Conservation (phyloP, 176 grass and related monocot genomes). For the Paspalum notatum region DNA sequence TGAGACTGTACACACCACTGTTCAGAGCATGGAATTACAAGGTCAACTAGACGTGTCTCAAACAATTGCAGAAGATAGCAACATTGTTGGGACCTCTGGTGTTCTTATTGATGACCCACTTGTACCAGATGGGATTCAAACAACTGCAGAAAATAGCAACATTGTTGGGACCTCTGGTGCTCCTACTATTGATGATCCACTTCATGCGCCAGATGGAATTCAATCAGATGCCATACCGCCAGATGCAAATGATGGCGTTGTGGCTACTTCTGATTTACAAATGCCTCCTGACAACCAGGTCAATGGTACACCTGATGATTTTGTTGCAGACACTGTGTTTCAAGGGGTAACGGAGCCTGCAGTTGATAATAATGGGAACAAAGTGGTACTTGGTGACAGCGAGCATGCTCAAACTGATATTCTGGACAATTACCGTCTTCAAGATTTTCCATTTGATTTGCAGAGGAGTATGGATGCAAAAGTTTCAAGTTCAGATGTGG, state of each 20-base stretch:
- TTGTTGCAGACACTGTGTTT: slow-evolving; percentile 36
- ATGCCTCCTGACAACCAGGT: slow-evolving; percentile 35
- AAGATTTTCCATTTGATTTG: slow-evolving; percentile 53
- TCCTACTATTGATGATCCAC: slow-evolving; percentile 37
- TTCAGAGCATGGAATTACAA: slow-evolving; percentile 40
- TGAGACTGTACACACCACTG: slow-evolving; percentile 26
- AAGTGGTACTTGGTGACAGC: slow-evolving; percentile 33
- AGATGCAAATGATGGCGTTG: slow-evolving; percentile 23
- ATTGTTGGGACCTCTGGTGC: slow-evolving; percentile 33
- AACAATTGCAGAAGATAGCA: slow-evolving; percentile 38
- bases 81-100: slow-evolving; percentile 36
- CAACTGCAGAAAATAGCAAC: slow-evolving; percentile 30
- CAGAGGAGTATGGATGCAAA: slow-evolving; percentile 40
- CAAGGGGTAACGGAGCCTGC: slow-evolving; percentile 36
- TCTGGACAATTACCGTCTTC: slow-evolving; percentile 35
- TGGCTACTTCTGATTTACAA: slow-evolving; percentile 33
- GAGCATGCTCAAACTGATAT: slow-evolving; percentile 40
- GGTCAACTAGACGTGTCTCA: slow-evolving; percentile 24
- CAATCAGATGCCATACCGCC: slow-evolving; percentile 12
- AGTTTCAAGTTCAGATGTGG: slow-evolving; percentile 31
- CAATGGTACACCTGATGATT: slow-evolving; percentile 30
- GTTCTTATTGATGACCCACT: slow-evolving; percentile 36
- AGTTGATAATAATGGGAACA: slow-evolving; percentile 28
- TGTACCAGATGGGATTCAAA: slow-evolving; percentile 27
- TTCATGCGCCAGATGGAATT: slow-evolving; percentile 33